A percentile compares a stretch with the other conserved stretches of the same genome.
These are phyloP conservation scores for Periconia sp. DNA, from an alignment of 2,329 filamentous ascomycete genomes.

Conservation along the genomic window DNA sequence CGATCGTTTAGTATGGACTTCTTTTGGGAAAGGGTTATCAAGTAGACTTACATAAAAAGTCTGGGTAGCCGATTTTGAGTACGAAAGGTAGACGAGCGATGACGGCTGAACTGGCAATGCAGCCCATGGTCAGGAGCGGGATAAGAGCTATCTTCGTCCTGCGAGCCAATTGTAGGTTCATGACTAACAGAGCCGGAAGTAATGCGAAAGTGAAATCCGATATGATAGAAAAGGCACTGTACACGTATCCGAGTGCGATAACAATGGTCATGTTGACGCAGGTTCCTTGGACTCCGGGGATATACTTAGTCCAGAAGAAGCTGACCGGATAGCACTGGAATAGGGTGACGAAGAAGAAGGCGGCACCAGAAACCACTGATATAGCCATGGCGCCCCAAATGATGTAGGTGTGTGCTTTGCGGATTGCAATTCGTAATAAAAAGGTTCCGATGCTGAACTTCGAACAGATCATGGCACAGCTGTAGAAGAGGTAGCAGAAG, in stretches of 20 bases:
- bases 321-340: slow-evolving; percentile 55
- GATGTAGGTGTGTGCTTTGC: slow-evolving; percentile 35
- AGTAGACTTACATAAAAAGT: slow-evolving; percentile 34
- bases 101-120: slow-evolving; percentile 45
- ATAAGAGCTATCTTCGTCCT: slow-evolving; percentile 53
- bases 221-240: slow-evolving; percentile 51
- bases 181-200: slow-evolving; percentile 54
- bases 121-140: slow-evolving; percentile 53
- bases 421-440: slow-evolving; percentile 33
- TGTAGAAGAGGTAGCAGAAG: slow-evolving; percentile 38
- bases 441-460: slow-evolving; percentile 39
- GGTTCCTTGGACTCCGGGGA: slow-evolving; percentile 31
- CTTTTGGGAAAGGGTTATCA: not conserved
- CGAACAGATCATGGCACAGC: slow-evolving; percentile 32
- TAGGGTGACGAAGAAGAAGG: slow-evolving; percentile 51
- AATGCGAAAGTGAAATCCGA: slow-evolving; percentile 54
- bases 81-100: slow-evolving; percentile 35
- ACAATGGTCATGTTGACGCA: slow-evolving; percentile 48
- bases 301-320: slow-evolving; percentile 52
- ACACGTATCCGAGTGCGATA: slow-evolving; percentile 47
- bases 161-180: slow-evolving; percentile 53
- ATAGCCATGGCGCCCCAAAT: slow-evolving; percentile 43
- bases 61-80: slow-evolving; percentile 26
- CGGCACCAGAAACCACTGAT: slow-evolving; percentile 38
- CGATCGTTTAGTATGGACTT: slow-evolving; percentile 1